Base-by-base conservation (phyloP, 345 rosid species). In the Acer campestre region DNA sequence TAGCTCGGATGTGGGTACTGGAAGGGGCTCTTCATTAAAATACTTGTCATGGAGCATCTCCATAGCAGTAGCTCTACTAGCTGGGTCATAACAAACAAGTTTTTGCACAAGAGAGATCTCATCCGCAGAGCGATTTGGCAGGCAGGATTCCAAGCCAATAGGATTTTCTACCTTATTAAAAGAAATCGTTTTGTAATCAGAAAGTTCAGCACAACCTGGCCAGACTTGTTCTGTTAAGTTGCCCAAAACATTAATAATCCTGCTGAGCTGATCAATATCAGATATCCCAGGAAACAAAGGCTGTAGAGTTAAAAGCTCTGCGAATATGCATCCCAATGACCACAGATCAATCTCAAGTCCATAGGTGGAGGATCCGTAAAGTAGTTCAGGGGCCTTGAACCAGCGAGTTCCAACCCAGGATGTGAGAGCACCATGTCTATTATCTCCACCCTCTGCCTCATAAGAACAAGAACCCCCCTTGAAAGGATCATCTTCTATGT, bases 331-430 rank as follows among this genome's bases (percentile, higher is more conserved):
- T 59, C 99, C 98, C 68, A 97, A 76, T 14, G 97, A 87, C 98
- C 99, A 97, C 10, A 94, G 84, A 82, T 97, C 98, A 22, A 93
- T 83, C 84, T 91, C 98, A 20, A 93, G 78, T 46, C 98, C 94
- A 59, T 97, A 94, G 82, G 86, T 81, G 9, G 87, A 86, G 68
- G 98, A 96, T 68, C 99, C 99, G 69, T 91, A 91, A 46, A 96
- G 98, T 23, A 94, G 92, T 78, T 96, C 98, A 7, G 98, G 95
- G 13, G 98, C 89, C 79, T 92, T 89, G 87, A 94, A 96, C 99
- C 99, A 92, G n/a, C 98, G 92, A 23, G 99, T 96, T 31, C 99
- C 99, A 35, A 93, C 98, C 69, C 94, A 92, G 35, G 98, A 91
- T 44, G 98, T 97, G 84, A 97, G 87, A 20, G 86, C 81, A 70